Base-by-base conservation (phyloP, 2,329 filamentous ascomycete species). In the Scleromitrula shiraiana region DNA sequence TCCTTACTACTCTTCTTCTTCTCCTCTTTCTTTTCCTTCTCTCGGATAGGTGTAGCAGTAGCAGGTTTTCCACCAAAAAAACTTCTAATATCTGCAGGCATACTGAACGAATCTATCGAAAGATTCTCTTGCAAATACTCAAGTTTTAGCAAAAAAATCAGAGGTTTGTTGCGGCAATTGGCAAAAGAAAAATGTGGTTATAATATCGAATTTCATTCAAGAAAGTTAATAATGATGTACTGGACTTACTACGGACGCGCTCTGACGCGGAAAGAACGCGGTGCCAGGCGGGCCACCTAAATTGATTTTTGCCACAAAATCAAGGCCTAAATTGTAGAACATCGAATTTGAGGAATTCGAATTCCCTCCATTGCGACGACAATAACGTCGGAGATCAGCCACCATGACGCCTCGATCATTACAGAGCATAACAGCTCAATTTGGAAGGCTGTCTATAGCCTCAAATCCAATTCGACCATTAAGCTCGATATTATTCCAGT, bases 81-180 rank as follows among this genome's bases (percentile, higher is more conserved):
- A 59, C 76, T 88, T 62, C 90, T 78, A 62, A 96, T 97, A 68
- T 97, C 91, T 53, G 56, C 88, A 46, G 89, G 80, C 89, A 95
- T 95, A 36, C 39, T 59, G 49, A 27, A n/a, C 15, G n/a, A 17
- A 30, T 32, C 20, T 14, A 46, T 19, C 19, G 27, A 26, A n/a
- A 12, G n/a, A 19, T 19, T 37, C 8, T n/a, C 20, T 5, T 36
- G 17, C 12, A 17, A 32, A 24, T n/a, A n/a, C 26, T 7, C 36
- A 20, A 41, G 19, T 30, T 41, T 20, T n/a, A 24, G 15, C 7
- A 9, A 37, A 17, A 22, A 26, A 44, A 1, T 1, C 9, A 15
- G 14, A 10, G 19, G 33, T 40, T 32, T 12, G 23, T 39, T 17
- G 12, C 23, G 24, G 35, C 35, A 46, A 46, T 46, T 46, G 43